Conservation (phyloP, 148 eudicot species). For the Nepenthes mirabilis region DNA sequence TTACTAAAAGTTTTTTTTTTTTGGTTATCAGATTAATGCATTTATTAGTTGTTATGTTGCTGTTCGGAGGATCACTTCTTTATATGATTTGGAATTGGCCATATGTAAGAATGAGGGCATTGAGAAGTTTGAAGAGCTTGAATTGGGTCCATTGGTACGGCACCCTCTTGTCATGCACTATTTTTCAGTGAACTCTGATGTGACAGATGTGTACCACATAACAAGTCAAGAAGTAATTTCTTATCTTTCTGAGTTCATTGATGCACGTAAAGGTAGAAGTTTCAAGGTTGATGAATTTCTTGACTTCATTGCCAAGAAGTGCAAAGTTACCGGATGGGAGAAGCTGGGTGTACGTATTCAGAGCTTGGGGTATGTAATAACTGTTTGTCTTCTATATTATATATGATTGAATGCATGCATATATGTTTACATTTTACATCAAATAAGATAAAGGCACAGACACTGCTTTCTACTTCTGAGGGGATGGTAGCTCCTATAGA, state of each 20-base stretch:
- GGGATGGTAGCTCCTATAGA: too few species aligned
- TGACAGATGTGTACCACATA: conserved; percentile 42
- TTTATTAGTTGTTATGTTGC: conserved; percentile 86
- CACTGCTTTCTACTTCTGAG: too few species aligned
- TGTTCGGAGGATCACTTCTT: conserved; percentile 47
- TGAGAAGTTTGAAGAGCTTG: conserved; percentile 61
- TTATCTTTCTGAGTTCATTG: conserved; percentile 30
- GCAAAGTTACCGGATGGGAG: conserved; percentile 34
- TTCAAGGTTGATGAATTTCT: conserved; percentile 37
- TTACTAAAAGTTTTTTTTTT: not conserved
- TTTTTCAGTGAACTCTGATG: conserved; percentile 45
- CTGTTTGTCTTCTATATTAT: not conserved
- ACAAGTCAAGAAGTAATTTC: conserved; percentile 48
- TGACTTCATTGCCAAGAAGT: conserved; percentile 51
- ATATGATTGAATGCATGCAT: too few species aligned
- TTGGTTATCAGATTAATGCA: conserved; percentile 41
- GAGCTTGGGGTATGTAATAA: conserved; percentile 62
- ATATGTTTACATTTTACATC: too few species aligned
- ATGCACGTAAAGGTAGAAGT: conserved; percentile 18
- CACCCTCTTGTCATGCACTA: conserved; percentile 78
- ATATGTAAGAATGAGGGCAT: conserved; percentile 70
- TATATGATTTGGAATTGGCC: conserved; percentile 66
- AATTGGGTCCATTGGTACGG: conserved; percentile 68
- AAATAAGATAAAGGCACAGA: too few species aligned
- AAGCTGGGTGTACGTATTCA: conserved; percentile 67